phyloP scores from a whole-genome alignment of 2,329 filamentous ascomycete genomes.

The Fusarium agapanthi region DNA sequence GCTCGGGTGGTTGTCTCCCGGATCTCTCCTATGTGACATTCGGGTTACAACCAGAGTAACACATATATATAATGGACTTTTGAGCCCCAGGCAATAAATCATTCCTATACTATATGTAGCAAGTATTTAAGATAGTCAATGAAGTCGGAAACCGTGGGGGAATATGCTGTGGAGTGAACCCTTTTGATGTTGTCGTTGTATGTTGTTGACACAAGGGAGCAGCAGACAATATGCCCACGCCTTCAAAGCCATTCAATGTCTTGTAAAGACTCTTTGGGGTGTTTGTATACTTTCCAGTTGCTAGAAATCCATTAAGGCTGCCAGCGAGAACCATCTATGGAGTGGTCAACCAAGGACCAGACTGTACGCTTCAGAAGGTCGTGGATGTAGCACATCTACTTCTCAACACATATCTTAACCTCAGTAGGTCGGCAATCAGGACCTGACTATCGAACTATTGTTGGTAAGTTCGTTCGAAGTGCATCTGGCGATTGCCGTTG shows the following conservation, averaged over 20 bases:
- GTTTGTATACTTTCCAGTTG: not conserved
- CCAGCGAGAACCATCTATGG: too few species aligned
- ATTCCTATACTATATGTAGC: not conserved
- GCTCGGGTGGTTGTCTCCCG: not conserved
- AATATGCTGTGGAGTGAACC: not conserved
- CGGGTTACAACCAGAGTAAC: too few species aligned
- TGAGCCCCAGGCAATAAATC: rapidly evolving
- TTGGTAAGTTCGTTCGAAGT: not conserved
- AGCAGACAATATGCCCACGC: not conserved
- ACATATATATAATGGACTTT: not conserved
- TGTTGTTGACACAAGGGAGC: not conserved
- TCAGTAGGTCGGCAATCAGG: not conserved
- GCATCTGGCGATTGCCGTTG: not conserved
- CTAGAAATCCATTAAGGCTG: not conserved
- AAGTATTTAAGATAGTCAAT: not conserved
- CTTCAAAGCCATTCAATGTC: not conserved
- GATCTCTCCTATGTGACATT: not conserved
- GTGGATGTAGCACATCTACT: not conserved
- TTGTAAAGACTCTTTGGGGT: not conserved
- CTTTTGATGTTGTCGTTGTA: not conserved
- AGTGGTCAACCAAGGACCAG: not conserved
- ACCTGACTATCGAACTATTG: not conserved
- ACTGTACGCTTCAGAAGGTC: not conserved
- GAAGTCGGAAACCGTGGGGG: too few species aligned
- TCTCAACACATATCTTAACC: not conserved